Base-by-base conservation (phyloP, 2,329 filamentous ascomycete species). In the Drechslerella stenobrocha region DNA sequence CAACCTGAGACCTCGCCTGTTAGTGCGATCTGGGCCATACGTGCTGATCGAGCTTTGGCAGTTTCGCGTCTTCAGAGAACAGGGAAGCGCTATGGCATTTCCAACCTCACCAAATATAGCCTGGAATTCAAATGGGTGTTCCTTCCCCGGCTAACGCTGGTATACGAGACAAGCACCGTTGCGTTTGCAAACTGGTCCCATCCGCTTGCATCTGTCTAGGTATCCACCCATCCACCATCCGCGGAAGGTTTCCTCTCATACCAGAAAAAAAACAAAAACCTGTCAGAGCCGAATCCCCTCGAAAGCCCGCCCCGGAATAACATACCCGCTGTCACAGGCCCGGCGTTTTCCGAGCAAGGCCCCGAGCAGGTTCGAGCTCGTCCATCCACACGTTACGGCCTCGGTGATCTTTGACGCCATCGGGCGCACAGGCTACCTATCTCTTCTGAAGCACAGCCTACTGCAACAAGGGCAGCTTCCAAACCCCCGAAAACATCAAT, bases 331-430 rank as follows among this genome's bases (percentile, higher is more conserved):
- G 47, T 48, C 53, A 58, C 61, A 66, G 8, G 50, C 50, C 60
- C 63, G 63, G 63, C 44, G 28, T 44, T 67, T 60, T 67, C 63
- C 63, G 63, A 46, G 37, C 9, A 9, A 15, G 8, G 34, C 34
- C 4, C 37, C 18, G 8, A 23, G 15, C 60, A n/a, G 15, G 20
- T 6, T 20, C 34, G 32, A n/a, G 15, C 51, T 26, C n/a, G 15
- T 24, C 11, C 22, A 13, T 55, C 52, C 15, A 15, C 15, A 2
- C 26, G 48, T 30, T 3, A 20, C 13, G 23, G 15, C 6, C 20
- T 20, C 26, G 48, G 40, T 56, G 55, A 60, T 60, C 61, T 60
- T 67, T 67, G 55, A 60, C 55, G 55, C 50, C 51, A 60, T 67
- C 51, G 28, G n/a, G n/a, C 30, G 13, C 15, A 42, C 15, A 20